Evolutionary conservation across 148 eudicot species (phyloP), one percentile per base, ranked within the genome.

Genomic region (Cornus florida): DNA sequence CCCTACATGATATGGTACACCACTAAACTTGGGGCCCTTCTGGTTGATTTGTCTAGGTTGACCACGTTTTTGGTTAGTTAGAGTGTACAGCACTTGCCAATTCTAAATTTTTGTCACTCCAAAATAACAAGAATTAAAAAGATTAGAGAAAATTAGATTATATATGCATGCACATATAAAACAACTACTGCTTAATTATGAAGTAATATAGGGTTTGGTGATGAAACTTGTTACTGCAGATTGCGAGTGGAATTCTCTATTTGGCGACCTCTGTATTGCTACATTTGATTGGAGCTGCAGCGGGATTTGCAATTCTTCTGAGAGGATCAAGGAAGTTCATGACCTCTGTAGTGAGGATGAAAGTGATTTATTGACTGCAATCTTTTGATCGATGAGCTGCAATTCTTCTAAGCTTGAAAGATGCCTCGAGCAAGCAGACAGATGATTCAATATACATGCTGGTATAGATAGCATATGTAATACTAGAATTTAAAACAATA

Each of bases 321-420:
- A 86, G 67, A 81, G 92, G 78, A 90, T 90, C 62, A 75, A 82
- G 48, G 91, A 88, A 66, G 92, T 90, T 73, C 92, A 90, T 74
- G 84, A 83, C 75, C 81, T 86, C 19, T 90, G 91, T 71, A 86
- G 90, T 12, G 92, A 90, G 69, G 87, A 6, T 4, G 75, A 85
- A 35, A 65, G 13, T 64, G 76, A 23, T 72, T 43, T 79, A 9
- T 79, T 64, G 81, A 72, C 64, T 35, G 31, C 57, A 41, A 43
- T 50, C 12, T 62, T 60, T 62, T 77, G 67, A 77, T 24, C 23
- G 6, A 62, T 17, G 32, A 13, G 65, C 33, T 48, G 39, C 64
- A 19, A 3, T 14, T 72, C 38, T 35, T 35, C 19, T 28, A n/a
- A 41, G n/a, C 19, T 57, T 13, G 0, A 19, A 19, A 62, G 2